A percentile compares a stretch with the other conserved stretches of the same genome.
These are phyloP conservation scores for Globisporangium solare DNA, from an alignment of 352 stramenopile species.

Conservation along the genomic window DNA sequence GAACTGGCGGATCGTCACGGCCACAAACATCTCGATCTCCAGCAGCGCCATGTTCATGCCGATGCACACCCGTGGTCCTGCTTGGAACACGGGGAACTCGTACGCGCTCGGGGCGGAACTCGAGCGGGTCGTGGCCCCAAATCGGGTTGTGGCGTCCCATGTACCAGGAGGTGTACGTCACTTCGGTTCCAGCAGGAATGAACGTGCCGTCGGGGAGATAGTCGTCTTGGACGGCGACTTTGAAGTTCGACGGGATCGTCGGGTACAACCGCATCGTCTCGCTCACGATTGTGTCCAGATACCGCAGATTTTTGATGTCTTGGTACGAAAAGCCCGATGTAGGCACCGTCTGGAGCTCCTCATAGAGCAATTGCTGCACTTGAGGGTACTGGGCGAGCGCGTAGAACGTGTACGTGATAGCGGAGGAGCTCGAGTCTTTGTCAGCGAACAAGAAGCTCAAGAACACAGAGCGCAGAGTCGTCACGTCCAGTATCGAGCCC, in stretches of 20 bases:
- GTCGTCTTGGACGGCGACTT: slow-evolving; percentile 1
- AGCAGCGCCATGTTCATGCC: background rate
- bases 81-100: slow-evolving; percentile 56
- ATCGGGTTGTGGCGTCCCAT: slow-evolving; percentile 26
- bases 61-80: too few species aligned
- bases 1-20: background rate
- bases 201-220: slow-evolving; percentile 11
- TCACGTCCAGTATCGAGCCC: slow-evolving; percentile 9
- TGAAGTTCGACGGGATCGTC: background rate
- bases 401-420: slow-evolving; percentile 76
- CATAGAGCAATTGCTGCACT: slow-evolving; percentile 44
- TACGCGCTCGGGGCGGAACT: slow-evolving; percentile 61
- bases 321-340: background rate
- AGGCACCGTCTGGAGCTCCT: slow-evolving; percentile 23
- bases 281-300: background rate
- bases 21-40: background rate
- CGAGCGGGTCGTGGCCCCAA: background rate
- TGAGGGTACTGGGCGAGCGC: slow-evolving; percentile 47
- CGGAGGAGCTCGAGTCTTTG: slow-evolving; percentile 70
- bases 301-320: slow-evolving; percentile 1
- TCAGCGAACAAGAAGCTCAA: slow-evolving; percentile 78
- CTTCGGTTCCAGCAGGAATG: slow-evolving; percentile 44
- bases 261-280: slow-evolving; percentile 17
- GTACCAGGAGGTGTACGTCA: slow-evolving; percentile 67
- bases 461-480: slow-evolving; percentile 58